Percentiles rank a stretch among this genome's conserved stretches.
phyloP scores from a whole-genome alignment of 2,329 filamentous ascomycete genomes.

The Alternaria sp. region DNA sequence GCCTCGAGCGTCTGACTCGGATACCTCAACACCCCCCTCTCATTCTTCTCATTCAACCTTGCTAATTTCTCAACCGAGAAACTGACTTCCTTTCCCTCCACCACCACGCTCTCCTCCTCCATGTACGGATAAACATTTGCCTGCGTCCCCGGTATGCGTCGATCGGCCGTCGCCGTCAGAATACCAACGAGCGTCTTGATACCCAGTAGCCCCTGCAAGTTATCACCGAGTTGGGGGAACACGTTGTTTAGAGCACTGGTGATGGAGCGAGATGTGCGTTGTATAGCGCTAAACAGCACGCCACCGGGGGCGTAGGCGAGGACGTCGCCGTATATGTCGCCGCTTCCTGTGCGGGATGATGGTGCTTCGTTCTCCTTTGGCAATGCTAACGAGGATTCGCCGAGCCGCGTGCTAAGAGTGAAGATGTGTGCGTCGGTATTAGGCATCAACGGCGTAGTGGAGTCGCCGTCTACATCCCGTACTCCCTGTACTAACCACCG shows the following conservation, averaged over 20 bases:
- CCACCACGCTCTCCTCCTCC: slow-evolving; percentile 15
- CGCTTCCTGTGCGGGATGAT: slow-evolving; percentile 29
- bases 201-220: slow-evolving; percentile 35
- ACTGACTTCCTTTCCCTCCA: slow-evolving; percentile 4
- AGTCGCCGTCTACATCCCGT: slow-evolving; percentile 15
- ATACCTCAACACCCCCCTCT: slow-evolving; percentile 32
- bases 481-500: slow-evolving; percentile 39
- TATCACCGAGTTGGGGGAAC: slow-evolving; percentile 35
- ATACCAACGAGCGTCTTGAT: slow-evolving; percentile 38
- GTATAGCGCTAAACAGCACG: slow-evolving; percentile 19
- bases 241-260: slow-evolving; percentile 25
- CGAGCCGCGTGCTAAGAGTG: slow-evolving; percentile 18
- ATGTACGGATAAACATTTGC: slow-evolving; percentile 37
- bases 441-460: slow-evolving; percentile 23
- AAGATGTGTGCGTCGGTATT: slow-evolving; percentile 19
- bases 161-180: slow-evolving; percentile 39
- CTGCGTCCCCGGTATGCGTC: slow-evolving; percentile 36
- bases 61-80: slow-evolving; percentile 25
- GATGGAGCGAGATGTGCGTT: slow-evolving; percentile 17
- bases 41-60: slow-evolving; percentile 23
- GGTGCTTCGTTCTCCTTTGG: not conserved
- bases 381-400: not conserved
- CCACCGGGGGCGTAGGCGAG: slow-evolving; percentile 40
- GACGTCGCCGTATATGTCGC: slow-evolving; percentile 42
- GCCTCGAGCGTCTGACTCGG: slow-evolving; percentile 39